Conservation (phyloP, 2,329 filamentous ascomycete species). For the Coleophoma crateriformis region DNA sequence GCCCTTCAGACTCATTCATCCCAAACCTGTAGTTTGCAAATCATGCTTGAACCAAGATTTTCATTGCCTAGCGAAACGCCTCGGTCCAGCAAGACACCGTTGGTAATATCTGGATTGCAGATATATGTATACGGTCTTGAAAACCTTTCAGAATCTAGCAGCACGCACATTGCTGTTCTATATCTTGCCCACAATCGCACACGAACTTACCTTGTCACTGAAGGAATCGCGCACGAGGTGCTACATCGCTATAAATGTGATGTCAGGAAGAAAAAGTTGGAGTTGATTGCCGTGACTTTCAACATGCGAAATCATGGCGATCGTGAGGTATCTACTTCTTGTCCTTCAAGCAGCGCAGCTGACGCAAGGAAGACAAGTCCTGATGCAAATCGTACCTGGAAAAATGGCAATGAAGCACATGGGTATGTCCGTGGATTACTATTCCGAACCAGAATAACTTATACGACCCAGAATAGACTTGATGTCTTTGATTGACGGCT, state of each 20-base stretch:
- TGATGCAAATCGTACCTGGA: slow-evolving; percentile 11
- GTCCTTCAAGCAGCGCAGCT: neutral
- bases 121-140: slow-evolving; percentile 14
- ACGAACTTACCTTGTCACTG: slow-evolving; percentile 11
- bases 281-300: slow-evolving; percentile 13
- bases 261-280: slow-evolving; percentile 6
- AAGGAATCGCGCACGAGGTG: slow-evolving; percentile 15
- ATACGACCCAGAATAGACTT: slow-evolving; percentile 7
- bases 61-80: slow-evolving; percentile 6
- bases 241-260: slow-evolving; percentile 10
- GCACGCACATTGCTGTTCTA: slow-evolving; percentile 10
- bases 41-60: slow-evolving; percentile 8
- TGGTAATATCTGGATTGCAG: slow-evolving; percentile 9
- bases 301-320: slow-evolving; percentile 16
- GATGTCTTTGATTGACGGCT: slow-evolving; percentile 8
- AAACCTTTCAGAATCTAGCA: slow-evolving; percentile 1
- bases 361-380: slow-evolving; percentile 4
- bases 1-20: too few species aligned
- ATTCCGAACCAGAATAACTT: neutral
- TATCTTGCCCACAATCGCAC: slow-evolving; percentile 14
- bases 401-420: slow-evolving; percentile 12
- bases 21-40: neutral
- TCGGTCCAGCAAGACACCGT: slow-evolving; percentile 9
- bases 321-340: slow-evolving; percentile 4
- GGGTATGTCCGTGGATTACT: slow-evolving; percentile 2